Evolutionary conservation across 352 stramenopile genomes (phyloP).

Genomic region (Blastocystis sp.): DNA sequence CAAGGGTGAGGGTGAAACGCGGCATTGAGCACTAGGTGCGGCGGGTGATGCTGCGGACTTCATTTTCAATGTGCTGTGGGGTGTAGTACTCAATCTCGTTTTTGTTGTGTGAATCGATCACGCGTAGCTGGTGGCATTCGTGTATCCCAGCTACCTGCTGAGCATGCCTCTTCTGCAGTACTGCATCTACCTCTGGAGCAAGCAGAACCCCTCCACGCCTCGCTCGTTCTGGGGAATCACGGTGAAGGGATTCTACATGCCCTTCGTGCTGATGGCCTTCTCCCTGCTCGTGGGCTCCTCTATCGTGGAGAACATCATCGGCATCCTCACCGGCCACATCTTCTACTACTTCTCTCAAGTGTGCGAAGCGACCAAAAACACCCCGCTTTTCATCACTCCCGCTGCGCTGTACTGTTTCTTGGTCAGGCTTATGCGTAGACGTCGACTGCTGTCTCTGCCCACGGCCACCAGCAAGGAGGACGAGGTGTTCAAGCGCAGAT

Average conservation of each 20-base stretch:
- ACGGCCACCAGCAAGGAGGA: slow-evolving; percentile 35
- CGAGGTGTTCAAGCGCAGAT: slow-evolving; percentile 49
- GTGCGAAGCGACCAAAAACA: slow-evolving; percentile 47
- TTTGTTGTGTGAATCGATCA: neutral
- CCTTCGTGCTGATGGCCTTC: slow-evolving; percentile 54
- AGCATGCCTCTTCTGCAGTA: slow-evolving; percentile 63
- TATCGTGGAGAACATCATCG: slow-evolving; percentile 48
- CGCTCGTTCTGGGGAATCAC: slow-evolving; percentile 54
- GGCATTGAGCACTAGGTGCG: slow-evolving; percentile 29
- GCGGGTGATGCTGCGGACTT: slow-evolving; percentile 66
- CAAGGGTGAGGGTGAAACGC: slow-evolving; percentile 2
- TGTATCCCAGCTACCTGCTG: slow-evolving; percentile 26
- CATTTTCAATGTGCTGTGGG: slow-evolving; percentile 57
- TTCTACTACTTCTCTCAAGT: slow-evolving; percentile 69
- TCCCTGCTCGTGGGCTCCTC: slow-evolving; percentile 53
- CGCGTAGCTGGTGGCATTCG: slow-evolving; percentile 32
- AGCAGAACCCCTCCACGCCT: slow-evolving; percentile 52
- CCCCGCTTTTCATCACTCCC: slow-evolving; percentile 25
- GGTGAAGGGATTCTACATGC: slow-evolving; percentile 62
- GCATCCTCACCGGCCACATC: slow-evolving; percentile 58
- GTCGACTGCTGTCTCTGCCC: slow-evolving; percentile 20
- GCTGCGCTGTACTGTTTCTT: neutral
- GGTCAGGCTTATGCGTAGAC: slow-evolving; percentile 32
- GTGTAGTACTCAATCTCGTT: slow-evolving; percentile 50
- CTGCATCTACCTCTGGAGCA: slow-evolving; percentile 67